Evolutionary conservation across 2,329 filamentous ascomycete species (phyloP), one percentile per base, ranked within the genome.

Genomic region (Colletotrichum sp.): DNA sequence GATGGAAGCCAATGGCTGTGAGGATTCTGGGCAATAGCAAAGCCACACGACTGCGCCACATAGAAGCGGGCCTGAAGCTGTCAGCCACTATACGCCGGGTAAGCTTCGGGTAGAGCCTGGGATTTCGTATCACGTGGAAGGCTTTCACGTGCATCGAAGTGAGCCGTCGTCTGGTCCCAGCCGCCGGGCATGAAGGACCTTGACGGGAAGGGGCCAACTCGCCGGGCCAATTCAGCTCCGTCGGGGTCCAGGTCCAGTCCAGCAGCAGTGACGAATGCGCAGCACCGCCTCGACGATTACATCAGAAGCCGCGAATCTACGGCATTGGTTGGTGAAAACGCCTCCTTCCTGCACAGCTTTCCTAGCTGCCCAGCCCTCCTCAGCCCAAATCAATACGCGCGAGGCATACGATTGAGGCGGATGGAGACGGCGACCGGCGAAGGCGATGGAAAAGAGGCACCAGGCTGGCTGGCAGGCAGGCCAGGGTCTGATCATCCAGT

Each of bases 261-360:
- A 49, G 28, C 24, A 62, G 34, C 49, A 36, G 49, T 60, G 70
- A 64, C 44, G 73, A 65, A 39, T 6, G 44, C 64, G 44, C 65
- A 57, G 60, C 75, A 74, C 75, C 59, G 71, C 75, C 75, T 55
- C 75, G 49, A 67, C 8, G 66, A 68, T 77, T 75, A 75, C 71
- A 71, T 77, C 75, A 75, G 65, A 67, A 44, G 74, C 74, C 59
- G 60, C 74, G 65, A 76, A 28, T 77, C n/a, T 57, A 62, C 21
- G 36, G 30, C 39, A 52, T 30, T 34, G 32, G 34, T 39, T 71
- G 70, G 57, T 16, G 26, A 57, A 59, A 59, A 21, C 44, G 44
- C 44, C 36, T 16, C 63, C 63, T 66, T 66, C 10, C 66, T 69
- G 66, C 66, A 64, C 34, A 36, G 26, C 16, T 34, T 57, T 8